These are phyloP conservation scores for Penicillium oxalicum DNA, from an alignment of 2,329 filamentous ascomycete genomes.

Conservation along the genomic window DNA sequence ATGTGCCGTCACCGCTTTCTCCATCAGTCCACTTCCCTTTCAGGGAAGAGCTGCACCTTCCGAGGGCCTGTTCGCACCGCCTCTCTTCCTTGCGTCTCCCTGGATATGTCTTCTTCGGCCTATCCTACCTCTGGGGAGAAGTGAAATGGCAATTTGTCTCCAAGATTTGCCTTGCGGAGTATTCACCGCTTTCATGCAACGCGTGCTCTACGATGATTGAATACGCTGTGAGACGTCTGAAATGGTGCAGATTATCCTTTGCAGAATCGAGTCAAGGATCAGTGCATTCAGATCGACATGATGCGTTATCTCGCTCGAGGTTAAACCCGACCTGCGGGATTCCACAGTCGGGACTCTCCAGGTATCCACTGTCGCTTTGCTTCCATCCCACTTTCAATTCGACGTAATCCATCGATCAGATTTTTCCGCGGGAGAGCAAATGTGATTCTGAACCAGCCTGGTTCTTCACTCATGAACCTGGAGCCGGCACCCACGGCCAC, in stretches of 20 bases:
- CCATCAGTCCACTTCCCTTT: background rate
- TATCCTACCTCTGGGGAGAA: background rate
- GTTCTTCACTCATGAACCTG: background rate
- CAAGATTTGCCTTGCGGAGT: background rate
- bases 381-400: background rate
- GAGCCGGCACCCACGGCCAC: background rate
- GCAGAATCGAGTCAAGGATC: background rate
- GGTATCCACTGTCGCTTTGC: background rate
- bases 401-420: background rate
- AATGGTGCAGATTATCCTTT: background rate
- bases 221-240: background rate
- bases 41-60: background rate
- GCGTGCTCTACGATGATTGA: background rate
- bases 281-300: background rate
- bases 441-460: background rate
- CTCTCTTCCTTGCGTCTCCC: background rate
- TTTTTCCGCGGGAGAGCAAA: background rate
- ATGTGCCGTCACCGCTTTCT: background rate
- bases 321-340: background rate
- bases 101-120: background rate
- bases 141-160: background rate
- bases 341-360: background rate
- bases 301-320: background rate
- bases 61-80: background rate
- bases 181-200: background rate